Base-by-base conservation (phyloP, 2,329 filamentous ascomycete genomes). In the Parastagonospora avenae region DNA sequence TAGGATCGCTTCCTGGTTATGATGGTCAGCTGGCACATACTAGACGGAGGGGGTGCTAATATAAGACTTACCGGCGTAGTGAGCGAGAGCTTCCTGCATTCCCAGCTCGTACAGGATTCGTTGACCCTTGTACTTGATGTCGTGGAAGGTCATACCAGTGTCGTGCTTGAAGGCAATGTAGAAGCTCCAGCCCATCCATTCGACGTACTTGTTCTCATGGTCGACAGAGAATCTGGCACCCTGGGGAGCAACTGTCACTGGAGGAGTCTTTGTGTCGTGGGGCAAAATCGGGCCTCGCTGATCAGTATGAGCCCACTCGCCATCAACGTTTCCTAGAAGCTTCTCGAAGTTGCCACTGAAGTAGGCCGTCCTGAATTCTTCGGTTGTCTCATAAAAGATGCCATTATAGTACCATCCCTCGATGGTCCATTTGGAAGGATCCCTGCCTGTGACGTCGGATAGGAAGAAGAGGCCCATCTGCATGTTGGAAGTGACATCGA, bases 371-470 rank as follows among this genome's bases (percentile, higher is more conserved):
- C 77, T 67, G 64, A 82, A 79, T 5, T 72, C 74, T 15, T 80
- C 72, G 2, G 77, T 78, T 2, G 77, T 76, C 24, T 73, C 64
- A 60, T 83, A 85, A 53, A 79, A 79, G 12, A 80, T 65, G 40
- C 76, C 75, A 52, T 84, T 80, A 62, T 84, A 85, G 10, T 80
- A 74, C 78, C 80, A 83, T 3, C 79, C 78, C 24, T 76, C 69
- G 0, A 82, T 60, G n/a, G 61, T 69, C 82, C 82, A 84, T 44
- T 77, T 68, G 9, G 71, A 72, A 2, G 79, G 74, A 52, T 84
- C 77, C 5, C 80, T 73, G 0, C 79, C 80, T 0, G 79, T 82
- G 1, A 81, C 67, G 52, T 84, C 77, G 31, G 62, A 50, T 42
- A 66, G 67, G 49, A 74, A 66, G 57, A 66, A 74, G 1, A 82